Conservation (phyloP, 1,139 yeast genomes). For the Magnusiomyces clavatus region DNA sequence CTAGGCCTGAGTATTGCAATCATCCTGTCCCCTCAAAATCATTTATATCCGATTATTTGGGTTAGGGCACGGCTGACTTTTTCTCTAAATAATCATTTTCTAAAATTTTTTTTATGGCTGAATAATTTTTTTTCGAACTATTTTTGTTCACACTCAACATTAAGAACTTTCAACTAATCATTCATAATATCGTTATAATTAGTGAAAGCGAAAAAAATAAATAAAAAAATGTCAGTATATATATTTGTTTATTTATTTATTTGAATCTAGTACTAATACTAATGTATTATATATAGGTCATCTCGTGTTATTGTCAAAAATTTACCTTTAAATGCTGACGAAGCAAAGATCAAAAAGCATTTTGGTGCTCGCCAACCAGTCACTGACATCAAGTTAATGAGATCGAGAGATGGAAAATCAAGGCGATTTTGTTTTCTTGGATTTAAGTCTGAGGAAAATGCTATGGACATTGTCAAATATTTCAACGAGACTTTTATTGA, state of each 20-base stretch:
- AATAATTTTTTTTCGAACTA: too few species aligned
- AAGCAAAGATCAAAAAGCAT: constrained; percentile 63
- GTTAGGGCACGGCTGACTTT: constrained; percentile 6
- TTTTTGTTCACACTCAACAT: too few species aligned
- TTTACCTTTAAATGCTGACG: constrained; percentile 72
- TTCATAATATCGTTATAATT: not conserved
- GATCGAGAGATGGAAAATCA: constrained; percentile 74
- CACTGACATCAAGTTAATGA: constrained; percentile 83
- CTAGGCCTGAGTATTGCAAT: not conserved
- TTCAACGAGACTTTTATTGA: constrained; percentile 77
- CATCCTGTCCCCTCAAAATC: too few species aligned
- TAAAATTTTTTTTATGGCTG: constrained; percentile 4
- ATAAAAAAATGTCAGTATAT: not conserved
- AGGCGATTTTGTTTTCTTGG: constrained; percentile 94
- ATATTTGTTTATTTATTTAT: too few species aligned
- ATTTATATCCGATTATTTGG: not conserved
- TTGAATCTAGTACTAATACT: too few species aligned
- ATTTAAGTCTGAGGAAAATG: constrained; percentile 62
- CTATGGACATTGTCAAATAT: constrained; percentile 66
- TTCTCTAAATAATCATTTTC: not conserved
- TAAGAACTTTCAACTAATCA: too few species aligned
- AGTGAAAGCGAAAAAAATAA: constrained; percentile 1
- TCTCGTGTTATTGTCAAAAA: constrained; percentile 96
- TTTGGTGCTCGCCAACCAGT: constrained; percentile 42
- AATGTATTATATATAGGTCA: constrained; percentile 25